Evolutionary conservation across 2,329 filamentous ascomycete genomes (phyloP).

Genomic region (Phialocephala sp.): DNA sequence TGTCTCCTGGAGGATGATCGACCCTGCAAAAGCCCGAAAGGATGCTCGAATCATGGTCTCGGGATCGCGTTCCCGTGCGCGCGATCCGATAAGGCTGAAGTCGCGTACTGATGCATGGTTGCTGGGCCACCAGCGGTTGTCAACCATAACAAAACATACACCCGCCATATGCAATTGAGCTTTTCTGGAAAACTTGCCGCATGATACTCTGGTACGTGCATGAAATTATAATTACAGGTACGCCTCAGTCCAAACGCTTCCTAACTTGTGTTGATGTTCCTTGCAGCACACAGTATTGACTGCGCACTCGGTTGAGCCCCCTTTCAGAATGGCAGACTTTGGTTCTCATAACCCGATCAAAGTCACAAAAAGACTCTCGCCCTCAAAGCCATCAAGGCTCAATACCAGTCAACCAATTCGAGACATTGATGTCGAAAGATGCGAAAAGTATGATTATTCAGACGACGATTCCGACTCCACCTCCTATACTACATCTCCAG

Average conservation of each 20-base stretch:
- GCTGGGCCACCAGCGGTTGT: not conserved
- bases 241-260: not conserved
- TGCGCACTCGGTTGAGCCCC: slow-evolving; percentile 1
- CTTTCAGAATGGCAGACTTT: slow-evolving; percentile 52
- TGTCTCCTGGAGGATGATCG: not conserved
- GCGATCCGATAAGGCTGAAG: not conserved
- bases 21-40: not conserved
- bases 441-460: slow-evolving; percentile 55
- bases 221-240: not conserved
- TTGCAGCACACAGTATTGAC: not conserved
- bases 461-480: slow-evolving; percentile 51
- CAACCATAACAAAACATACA: not conserved
- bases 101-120: not conserved
- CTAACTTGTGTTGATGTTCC: not conserved
- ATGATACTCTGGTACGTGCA: not conserved
- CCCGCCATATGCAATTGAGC: not conserved
- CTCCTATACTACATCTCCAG: slow-evolving; percentile 37
- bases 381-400: slow-evolving; percentile 34
- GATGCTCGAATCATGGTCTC: not conserved
- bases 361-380: slow-evolving; percentile 39
- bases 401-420: slow-evolving; percentile 19
- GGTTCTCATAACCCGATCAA: slow-evolving; percentile 52
- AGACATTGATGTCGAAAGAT: slow-evolving; percentile 41
- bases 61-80: not conserved
- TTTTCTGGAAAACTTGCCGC: not conserved